These are phyloP conservation scores for Tubosaeta sp. DNA, from an alignment of 768 basidiomycete genomes.

Conservation along the genomic window DNA sequence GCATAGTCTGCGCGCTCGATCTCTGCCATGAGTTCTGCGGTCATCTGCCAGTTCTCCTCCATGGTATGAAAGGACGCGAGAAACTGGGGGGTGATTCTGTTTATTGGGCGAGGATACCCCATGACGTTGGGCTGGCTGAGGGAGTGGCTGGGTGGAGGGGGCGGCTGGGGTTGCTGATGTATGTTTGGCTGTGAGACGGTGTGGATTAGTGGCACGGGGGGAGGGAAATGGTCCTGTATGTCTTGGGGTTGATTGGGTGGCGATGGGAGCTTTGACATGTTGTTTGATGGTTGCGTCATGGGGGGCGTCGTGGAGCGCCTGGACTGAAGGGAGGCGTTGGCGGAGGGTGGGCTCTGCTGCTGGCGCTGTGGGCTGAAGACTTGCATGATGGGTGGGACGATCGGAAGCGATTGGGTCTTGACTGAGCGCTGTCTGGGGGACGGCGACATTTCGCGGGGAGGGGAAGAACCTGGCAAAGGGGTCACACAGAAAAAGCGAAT, in stretches of 20 bases:
- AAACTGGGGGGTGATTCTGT: slow-evolving; percentile 53
- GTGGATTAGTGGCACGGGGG: slow-evolving; percentile 36
- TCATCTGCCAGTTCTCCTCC: slow-evolving; percentile 64
- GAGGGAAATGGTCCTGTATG: slow-evolving; percentile 40
- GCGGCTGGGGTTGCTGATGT: slow-evolving; percentile 30
- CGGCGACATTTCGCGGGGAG: slow-evolving; percentile 40
- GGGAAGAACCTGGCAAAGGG: slow-evolving; percentile 21
- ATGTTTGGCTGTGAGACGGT: slow-evolving; percentile 21
- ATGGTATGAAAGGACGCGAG: slow-evolving; percentile 50
- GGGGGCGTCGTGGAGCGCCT: slow-evolving; percentile 32
- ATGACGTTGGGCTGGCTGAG: slow-evolving; percentile 32
- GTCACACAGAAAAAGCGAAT: background rate
- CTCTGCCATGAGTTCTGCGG: slow-evolving; percentile 64
- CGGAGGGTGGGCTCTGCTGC: slow-evolving; percentile 36
- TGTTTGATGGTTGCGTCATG: slow-evolving; percentile 30
- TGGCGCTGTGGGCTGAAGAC: slow-evolving; percentile 42
- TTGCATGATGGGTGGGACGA: slow-evolving; percentile 55
- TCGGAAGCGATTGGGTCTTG: slow-evolving; percentile 60
- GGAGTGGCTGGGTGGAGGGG: slow-evolving; percentile 34
- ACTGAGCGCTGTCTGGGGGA: slow-evolving; percentile 49
- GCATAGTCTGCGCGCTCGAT: slow-evolving; percentile 69
- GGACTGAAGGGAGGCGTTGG: slow-evolving; percentile 32
- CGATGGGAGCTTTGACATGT: slow-evolving; percentile 31
- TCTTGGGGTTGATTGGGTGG: slow-evolving; percentile 24
- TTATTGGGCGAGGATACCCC: slow-evolving; percentile 63